Conservation (phyloP, 78 protist genomes). For the Capsaspora owczarzaki region DNA sequence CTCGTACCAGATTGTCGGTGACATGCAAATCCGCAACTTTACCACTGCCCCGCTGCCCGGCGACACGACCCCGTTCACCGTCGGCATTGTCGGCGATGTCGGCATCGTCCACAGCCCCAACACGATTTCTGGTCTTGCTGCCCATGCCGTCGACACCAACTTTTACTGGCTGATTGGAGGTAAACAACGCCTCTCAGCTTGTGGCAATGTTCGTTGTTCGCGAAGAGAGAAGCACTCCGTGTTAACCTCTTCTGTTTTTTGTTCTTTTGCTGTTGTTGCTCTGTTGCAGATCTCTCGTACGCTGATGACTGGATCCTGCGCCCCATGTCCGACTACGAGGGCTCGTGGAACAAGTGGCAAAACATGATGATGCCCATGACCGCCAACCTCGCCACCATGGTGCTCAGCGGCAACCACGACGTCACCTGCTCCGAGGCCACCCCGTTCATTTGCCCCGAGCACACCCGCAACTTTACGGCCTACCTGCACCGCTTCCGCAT, state of each 20-base stretch:
- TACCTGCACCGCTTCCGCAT: constrained; percentile 17
- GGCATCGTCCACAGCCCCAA: not conserved
- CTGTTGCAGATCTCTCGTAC: constrained; percentile 11
- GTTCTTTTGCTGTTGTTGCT: not conserved
- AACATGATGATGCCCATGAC: not conserved
- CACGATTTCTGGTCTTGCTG: not conserved
- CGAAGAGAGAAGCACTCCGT: not conserved
- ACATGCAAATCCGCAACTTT: not conserved
- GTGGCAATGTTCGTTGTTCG: not conserved
- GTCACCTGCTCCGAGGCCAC: not conserved
- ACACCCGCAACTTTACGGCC: not conserved
- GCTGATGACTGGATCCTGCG: not conserved
- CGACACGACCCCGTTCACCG: not conserved
- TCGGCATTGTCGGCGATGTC: not conserved
- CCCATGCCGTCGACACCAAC: too few relatives aligned
- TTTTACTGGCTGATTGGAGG: too few relatives aligned
- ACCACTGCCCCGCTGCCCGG: not conserved
- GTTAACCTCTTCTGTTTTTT: not conserved
- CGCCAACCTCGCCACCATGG: not conserved
- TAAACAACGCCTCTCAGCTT: too few relatives aligned
- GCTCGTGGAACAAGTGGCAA: not conserved
- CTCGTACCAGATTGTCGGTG: not conserved
- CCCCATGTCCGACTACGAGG: not conserved
- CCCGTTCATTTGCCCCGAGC: not conserved
- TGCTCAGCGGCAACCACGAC: constrained; percentile 27